phyloP scores from a whole-genome alignment of 768 basidiomycete species.

The Cantharellus anzutake region DNA sequence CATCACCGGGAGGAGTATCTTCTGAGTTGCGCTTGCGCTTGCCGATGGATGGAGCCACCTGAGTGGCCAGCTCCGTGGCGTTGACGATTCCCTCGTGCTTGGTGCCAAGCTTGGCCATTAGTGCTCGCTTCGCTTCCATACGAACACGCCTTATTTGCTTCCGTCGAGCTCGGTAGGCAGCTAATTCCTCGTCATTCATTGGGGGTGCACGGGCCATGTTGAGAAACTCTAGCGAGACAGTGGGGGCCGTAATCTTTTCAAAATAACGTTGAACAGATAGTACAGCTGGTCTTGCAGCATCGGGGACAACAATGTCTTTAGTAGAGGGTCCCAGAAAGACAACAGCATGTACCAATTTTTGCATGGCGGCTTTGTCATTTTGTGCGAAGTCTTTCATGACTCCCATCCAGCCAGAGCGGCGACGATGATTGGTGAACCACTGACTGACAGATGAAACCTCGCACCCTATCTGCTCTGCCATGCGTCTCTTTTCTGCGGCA shows the following conservation, averaged over 20 bases:
- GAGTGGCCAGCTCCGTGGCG: neutral
- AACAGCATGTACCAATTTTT: conserved; percentile 2
- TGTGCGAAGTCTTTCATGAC: conserved; percentile 1
- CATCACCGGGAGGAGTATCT: neutral
- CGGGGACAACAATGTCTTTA: conserved; percentile 1
- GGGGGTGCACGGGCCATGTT: neutral
- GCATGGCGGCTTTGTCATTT: conserved; percentile 4
- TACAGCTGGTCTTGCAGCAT: neutral
- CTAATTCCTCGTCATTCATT: conserved; percentile 1
- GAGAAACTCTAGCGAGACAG: neutral
- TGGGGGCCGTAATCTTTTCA: neutral
- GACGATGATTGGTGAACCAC: conserved; percentile 13
- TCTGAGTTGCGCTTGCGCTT: conserved; percentile 2
- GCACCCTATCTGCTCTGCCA: neutral
- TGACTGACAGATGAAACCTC: conserved; percentile 9
- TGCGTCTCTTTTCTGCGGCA: neutral
- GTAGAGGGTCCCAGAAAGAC: conserved; percentile 2
- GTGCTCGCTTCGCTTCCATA: conserved; percentile 1
- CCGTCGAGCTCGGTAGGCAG: neutral
- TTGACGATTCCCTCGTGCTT: neutral
- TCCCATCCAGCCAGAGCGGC: conserved; percentile 11
- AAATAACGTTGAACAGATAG: neutral
- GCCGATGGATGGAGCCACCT: neutral
- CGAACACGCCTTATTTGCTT: neutral
- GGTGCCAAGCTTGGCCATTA: neutral